These are phyloP conservation scores for Physcomitrellopsis africana DNA, from an alignment of 225 moss, liverwort and hornwort species.

Conservation along the genomic window DNA sequence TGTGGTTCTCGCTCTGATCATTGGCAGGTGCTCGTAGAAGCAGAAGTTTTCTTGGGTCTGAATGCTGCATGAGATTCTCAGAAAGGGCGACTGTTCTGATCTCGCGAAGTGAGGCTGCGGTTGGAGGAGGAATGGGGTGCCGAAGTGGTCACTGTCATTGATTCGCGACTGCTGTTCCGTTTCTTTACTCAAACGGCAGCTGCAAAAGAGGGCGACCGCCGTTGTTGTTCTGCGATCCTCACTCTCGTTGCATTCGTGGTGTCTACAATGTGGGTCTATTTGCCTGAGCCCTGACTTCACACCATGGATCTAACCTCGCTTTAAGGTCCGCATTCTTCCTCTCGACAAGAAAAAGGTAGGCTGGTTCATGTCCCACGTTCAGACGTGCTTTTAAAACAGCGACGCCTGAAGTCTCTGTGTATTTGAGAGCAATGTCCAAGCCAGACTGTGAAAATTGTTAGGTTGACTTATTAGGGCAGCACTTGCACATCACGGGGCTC, in stretches of 20 bases:
- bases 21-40: background rate
- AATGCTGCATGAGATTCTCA: too few relatives aligned
- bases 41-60: background rate
- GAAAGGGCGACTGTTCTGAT: background rate
- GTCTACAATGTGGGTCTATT: conserved; percentile 86
- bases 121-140: background rate
- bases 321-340: background rate
- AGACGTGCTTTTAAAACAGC: background rate
- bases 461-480: background rate
- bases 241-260: conserved; percentile 73
- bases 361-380: background rate
- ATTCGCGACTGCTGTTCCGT: conserved; percentile 42
- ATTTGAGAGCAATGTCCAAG: background rate
- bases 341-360: background rate
- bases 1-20: too few relatives aligned
- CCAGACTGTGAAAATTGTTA: background rate
- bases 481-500: background rate
- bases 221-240: conserved; percentile 52
- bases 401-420: background rate
- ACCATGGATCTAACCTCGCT: conserved; percentile 45
- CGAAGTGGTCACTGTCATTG: conserved; percentile 54
- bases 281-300: conserved; percentile 91
- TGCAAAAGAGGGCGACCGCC: conserved; percentile 60
- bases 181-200: conserved; percentile 44
- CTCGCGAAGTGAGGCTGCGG: too few relatives aligned